Evolutionary conservation across 192 early-diverging fungal genomes (phyloP).

Genomic region (Chytriomyces sp.): DNA sequence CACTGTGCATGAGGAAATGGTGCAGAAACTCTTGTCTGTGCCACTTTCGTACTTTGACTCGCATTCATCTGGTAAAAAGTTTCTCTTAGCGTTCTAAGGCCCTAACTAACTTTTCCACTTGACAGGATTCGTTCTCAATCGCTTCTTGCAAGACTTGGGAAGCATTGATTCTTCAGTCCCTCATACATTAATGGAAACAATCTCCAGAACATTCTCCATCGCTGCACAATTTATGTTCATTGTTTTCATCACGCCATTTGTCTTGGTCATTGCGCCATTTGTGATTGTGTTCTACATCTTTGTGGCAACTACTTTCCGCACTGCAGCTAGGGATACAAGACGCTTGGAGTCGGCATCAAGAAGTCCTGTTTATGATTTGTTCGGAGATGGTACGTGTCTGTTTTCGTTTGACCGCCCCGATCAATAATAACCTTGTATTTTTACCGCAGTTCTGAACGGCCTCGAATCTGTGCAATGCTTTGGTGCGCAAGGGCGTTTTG

Average conservation of each 20-base stretch:
- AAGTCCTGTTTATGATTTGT: conserved; percentile 37
- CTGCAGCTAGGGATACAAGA: conserved; percentile 36
- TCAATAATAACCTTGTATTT: not conserved
- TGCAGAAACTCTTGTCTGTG: conserved; percentile 9
- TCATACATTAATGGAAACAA: conserved; percentile 2
- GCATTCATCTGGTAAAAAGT: conserved; percentile 14
- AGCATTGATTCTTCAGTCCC: conserved; percentile 19
- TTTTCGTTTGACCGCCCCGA: not conserved
- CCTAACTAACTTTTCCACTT: not conserved
- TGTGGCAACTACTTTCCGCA: conserved; percentile 20
- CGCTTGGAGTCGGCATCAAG: conserved; percentile 38
- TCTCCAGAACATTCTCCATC: conserved; percentile 19
- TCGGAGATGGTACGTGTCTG: not conserved
- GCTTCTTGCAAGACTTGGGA: conserved; percentile 25
- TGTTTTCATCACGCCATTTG: conserved; percentile 11
- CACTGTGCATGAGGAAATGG: conserved; percentile 17
- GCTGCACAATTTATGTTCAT: conserved; percentile 11
- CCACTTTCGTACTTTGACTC: conserved; percentile 24
- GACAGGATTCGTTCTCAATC: conserved; percentile 19
- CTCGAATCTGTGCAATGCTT: conserved; percentile 15
- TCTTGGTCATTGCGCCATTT: conserved; percentile 30
- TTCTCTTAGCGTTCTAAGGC: not conserved
- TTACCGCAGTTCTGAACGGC: conserved; percentile 4
- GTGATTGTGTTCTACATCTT: conserved; percentile 24
- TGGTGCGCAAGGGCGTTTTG: conserved; percentile 18